Evolutionary conservation across 2,329 filamentous ascomycete genomes (phyloP), one percentile per base, ranked within the genome.

Genomic region (Apiospora hydei): DNA sequence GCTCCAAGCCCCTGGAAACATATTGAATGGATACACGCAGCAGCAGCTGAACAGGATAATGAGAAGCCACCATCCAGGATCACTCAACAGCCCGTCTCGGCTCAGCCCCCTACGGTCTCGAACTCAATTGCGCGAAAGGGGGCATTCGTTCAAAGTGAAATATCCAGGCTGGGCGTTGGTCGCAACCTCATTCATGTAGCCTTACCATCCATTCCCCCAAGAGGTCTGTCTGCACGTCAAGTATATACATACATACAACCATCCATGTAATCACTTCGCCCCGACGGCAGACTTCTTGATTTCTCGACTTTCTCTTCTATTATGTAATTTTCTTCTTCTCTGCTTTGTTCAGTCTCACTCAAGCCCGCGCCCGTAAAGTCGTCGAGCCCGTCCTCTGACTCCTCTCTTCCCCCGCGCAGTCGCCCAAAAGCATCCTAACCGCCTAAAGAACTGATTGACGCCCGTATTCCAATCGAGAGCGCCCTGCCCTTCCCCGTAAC

Each of bases 71-170:
- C 34, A 21, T 64, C 57, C 57, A 64, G 57, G 57, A n/a, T 38
- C 57, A 64, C 1, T 64, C 13, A 21, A 41, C 57, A 41, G 57
- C 57, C 34, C 34, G 57, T 24, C 34, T 41, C 57, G 14, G 30
- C 53, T 61, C 53, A 61, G 53, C 53, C 53, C 53, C 53, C 53
- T 11, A 61, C 38, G 53, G 30, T n/a, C 53, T 61, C 53, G 30
- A 61, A 61, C 53, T 61, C 53, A 38, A 38, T 61, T 38, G 53
- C 53, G 53, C 30, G 30, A 61, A 38, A n/a, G 53, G 53, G 53
- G 30, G 53, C 51, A 30, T 57, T 30, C 44, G 16, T 16, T 14
- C 26, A 57, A 18, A 30, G 24, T 34, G 51, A 57, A 57, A 18
- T 34, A 10, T 18, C 14, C 16, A 26, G 10, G 51, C 53, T 61